Conservation (phyloP, 352 stramenopile genomes). For the Globisporangium radiosum region DNA sequence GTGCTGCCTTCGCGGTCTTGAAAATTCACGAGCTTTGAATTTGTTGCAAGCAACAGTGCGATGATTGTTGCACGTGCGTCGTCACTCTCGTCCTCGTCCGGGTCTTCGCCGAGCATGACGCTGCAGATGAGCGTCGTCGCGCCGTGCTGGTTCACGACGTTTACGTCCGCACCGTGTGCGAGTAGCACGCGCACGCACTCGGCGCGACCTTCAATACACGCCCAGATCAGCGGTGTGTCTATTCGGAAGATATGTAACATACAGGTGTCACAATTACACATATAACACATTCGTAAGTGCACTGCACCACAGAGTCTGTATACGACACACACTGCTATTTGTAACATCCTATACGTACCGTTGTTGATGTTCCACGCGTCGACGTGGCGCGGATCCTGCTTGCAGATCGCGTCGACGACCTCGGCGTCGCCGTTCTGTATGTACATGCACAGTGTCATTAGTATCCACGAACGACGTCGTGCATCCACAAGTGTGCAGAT, state of each 20-base stretch:
- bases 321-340: not conserved
- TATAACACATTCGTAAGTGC: no score
- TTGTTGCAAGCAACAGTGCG: slow-evolving; percentile 46
- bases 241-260: not conserved
- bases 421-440: slow-evolving; percentile 51
- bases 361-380: slow-evolving; percentile 70
- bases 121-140: slow-evolving; percentile 68
- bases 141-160: slow-evolving; percentile 64
- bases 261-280: no score
- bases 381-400: slow-evolving; percentile 41
- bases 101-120: slow-evolving; percentile 74
- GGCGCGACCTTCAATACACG: slow-evolving; percentile 67
- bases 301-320: no score
- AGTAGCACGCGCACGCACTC: slow-evolving; percentile 68
- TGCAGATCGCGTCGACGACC: slow-evolving; percentile 67
- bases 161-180: slow-evolving; percentile 48
- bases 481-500: not conserved
- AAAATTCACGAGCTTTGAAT: slow-evolving; percentile 65
- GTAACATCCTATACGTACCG: slow-evolving; percentile 11
- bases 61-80: slow-evolving; percentile 53
- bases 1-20: slow-evolving; percentile 79
- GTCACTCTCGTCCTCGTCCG: slow-evolving; percentile 45
- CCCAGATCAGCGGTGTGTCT: slow-evolving; percentile 78
- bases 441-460: no score
- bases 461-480: not conserved